Base-by-base conservation (phyloP, 306 rosid species). In the Dryas octopetala region DNA sequence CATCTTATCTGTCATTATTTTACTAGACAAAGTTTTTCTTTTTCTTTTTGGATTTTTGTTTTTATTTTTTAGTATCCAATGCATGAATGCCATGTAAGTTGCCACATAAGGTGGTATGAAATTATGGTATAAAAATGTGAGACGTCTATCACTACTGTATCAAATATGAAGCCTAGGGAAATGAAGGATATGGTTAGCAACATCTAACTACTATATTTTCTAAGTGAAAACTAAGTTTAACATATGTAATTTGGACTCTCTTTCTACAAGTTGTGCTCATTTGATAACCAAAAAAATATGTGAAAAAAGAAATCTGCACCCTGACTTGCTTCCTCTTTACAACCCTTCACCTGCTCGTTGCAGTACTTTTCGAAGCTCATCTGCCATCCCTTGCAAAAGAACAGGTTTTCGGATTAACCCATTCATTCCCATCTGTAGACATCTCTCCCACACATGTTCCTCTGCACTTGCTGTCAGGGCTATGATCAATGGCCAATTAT, bases 401-500 rank as follows among this genome's bases (percentile, higher is more conserved):
- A 93, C 83, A n/a, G 96, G 95, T 69, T 90, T 90, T 16, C 89
- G 83, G 59, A 93, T 83, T 69, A 90, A 46, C 54, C 96, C 96
- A 67, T 91, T 90, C 87, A 93, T 93, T 70, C 98, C 98, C 5
- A 83, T 79, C 53, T 81, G 88, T 26, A 86, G 45, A 79, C 98
- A 93, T 75, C 83, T 87, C 78, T 93, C 92, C 85, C 78, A 87
- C 79, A 87, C 82, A 65, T 84, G 66, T 38, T 88, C 94, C 83
- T 87, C 96, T 2, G 87, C 95, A 62, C 84, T 89, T 13, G 92
- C 87, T 32, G 90, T 84, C 2, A 93, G 72, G 65, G 95, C 98
- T 26, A 93, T 76, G 52, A 90, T 86, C 79, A 87, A 81, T 2
- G 98, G 98, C 96, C 91, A 82, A 44, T 50, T 86, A 45, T 50